Percentiles rank a stretch among this genome's conserved stretches.
Conservation (phyloP, 163 green algal species). For the Scenedesmus sp. region DNA sequence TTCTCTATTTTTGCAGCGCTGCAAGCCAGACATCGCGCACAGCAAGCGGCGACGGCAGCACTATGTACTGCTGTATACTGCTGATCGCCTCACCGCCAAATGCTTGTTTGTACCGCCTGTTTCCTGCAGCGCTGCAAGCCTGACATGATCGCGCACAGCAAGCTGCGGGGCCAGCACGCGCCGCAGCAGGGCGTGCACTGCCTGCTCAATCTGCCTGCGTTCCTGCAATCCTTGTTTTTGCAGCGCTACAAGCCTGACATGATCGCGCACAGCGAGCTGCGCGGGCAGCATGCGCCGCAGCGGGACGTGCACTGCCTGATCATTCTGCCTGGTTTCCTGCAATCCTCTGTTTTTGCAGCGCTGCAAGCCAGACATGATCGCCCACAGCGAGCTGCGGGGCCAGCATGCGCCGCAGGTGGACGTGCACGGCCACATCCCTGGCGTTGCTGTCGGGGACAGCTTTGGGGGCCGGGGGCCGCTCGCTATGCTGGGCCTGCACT, state of each 20-base stretch:
- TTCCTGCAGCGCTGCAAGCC: slow-evolving; percentile 42
- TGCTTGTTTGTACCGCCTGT: not conserved
- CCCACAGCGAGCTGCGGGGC: slow-evolving; percentile 39
- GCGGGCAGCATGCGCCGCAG: not conserved
- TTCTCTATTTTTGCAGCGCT: not conserved
- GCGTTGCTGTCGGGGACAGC: slow-evolving; percentile 50
- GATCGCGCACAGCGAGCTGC: not conserved
- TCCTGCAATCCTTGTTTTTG: not conserved
- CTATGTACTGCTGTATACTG: no score
- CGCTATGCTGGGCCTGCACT: slow-evolving; percentile 61
- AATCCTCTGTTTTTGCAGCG: not conserved
- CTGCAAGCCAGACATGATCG: slow-evolving; percentile 62
- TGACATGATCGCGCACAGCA: slow-evolving; percentile 55
- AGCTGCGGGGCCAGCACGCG: slow-evolving; percentile 12
- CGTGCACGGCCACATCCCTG: slow-evolving; percentile 60
- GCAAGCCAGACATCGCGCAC: slow-evolving; percentile 59
- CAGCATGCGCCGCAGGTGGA: not conserved
- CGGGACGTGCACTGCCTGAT: not conserved
- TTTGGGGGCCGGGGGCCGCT: slow-evolving; percentile 60
- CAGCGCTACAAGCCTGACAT: not conserved
- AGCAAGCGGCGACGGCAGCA: slow-evolving; percentile 22
- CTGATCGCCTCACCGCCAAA: no score
- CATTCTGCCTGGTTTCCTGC: not conserved
- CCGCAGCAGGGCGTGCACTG: slow-evolving; percentile 27
- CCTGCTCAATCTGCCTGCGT: slow-evolving; percentile 25